These are phyloP conservation scores for Breviolum minutum DNA, from an alignment of 73 alveolate species.

Conservation along the genomic window DNA sequence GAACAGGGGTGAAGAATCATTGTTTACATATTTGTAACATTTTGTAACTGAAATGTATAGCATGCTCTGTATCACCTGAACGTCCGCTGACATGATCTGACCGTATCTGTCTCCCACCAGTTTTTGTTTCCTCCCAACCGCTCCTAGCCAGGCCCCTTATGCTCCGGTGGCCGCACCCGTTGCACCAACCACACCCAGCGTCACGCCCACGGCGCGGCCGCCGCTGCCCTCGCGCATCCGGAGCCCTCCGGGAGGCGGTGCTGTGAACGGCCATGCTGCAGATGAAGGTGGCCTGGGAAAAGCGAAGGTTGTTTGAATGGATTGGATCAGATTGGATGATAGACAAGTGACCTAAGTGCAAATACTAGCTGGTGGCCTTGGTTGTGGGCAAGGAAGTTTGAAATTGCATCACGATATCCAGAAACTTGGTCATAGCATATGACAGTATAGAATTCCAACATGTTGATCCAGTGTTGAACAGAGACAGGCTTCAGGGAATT, in stretches of 20 bases:
- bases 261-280: no score
- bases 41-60: not conserved
- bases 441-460: no score
- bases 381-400: no score
- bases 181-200: constrained; percentile 25
- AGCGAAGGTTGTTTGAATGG: not conserved
- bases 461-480: no score
- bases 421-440: no score
- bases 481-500: no score
- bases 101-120: not conserved
- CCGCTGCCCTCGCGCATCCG: constrained; percentile 38
- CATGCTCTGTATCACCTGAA: not conserved
- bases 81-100: not conserved
- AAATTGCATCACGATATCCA: no score
- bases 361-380: no score
- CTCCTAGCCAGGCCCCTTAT: not conserved
- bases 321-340: no score
- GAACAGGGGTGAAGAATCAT: no score
- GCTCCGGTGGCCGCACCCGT: constrained; percentile 35
- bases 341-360: no score
- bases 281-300: not conserved
- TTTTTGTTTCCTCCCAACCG: not conserved
- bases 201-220: constrained; percentile 38
- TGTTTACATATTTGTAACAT: no score
- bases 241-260: constrained; percentile 25